Conservation (phyloP, 371 early-diverging fungal genomes). For the Haplosporangium sp. region DNA sequence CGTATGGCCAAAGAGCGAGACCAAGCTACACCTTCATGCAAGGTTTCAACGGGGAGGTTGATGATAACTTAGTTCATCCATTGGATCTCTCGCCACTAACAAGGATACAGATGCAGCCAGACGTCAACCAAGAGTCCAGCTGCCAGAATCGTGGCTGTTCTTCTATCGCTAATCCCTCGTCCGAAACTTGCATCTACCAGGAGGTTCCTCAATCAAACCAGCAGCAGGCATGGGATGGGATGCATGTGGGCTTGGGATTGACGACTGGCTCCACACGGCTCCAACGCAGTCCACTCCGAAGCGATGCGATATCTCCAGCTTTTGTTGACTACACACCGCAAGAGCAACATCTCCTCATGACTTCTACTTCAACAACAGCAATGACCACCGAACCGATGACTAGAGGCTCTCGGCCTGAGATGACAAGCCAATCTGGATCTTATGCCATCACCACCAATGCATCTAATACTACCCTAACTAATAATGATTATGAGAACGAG, state of each 20-base stretch:
- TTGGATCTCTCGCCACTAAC: constrained; percentile 26
- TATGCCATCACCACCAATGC: no score
- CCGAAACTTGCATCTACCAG: not conserved
- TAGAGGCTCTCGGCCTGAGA: no score
- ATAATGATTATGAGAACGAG: constrained; percentile 5
- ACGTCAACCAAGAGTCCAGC: not conserved
- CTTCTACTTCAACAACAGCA: not conserved
- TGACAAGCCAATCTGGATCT: no score
- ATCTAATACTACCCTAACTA: no score
- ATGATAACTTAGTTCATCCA: constrained; percentile 19
- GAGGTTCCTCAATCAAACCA: not conserved
- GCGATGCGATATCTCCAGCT: not conserved
- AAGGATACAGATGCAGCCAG: constrained; percentile 9
- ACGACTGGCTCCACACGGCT: constrained; percentile 2
- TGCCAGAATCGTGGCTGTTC: not conserved
- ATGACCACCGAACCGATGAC: constrained; percentile 2
- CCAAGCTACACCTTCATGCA: not conserved
- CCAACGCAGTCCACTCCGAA: no score
- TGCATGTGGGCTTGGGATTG: constrained; percentile 25
- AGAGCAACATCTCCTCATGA: not conserved
- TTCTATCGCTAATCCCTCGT: not conserved
- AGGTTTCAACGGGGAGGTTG: constrained; percentile 7
- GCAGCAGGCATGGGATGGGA: constrained; percentile 21
- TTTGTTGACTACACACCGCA: not conserved
- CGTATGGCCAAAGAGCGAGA: not conserved